Conservation (phyloP, 805 yeast species). For the Lachancea sp. region DNA sequence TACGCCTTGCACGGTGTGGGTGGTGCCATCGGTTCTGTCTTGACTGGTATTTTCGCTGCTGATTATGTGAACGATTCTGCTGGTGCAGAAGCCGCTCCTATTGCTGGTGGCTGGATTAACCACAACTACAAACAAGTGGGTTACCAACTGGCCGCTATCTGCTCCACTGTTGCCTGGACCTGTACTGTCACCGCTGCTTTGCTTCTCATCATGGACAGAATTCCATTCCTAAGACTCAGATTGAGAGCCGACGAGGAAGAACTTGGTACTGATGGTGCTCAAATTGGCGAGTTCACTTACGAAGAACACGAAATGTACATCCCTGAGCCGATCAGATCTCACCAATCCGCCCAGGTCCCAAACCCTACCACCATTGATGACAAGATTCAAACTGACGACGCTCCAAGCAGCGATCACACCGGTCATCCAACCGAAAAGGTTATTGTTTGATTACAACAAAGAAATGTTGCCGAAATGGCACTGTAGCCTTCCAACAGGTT, state of each 20-base stretch:
- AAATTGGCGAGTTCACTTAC: constrained; percentile 85
- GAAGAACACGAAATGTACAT: constrained; percentile 59
- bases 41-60: constrained; percentile 91
- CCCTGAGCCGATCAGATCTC: constrained; percentile 73
- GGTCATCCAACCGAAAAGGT: constrained; percentile 8
- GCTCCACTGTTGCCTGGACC: constrained; percentile 69
- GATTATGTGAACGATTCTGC: constrained; percentile 83
- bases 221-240: constrained; percentile 79
- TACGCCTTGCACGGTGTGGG: constrained; percentile 93
- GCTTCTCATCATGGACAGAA: constrained; percentile 56
- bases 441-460: constrained; percentile 2
- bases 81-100: constrained; percentile 48
- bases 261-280: constrained; percentile 79
- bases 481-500: too few relatives aligned
- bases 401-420: constrained; percentile 3
- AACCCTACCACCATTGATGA: constrained; percentile 33
- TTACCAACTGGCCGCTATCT: constrained; percentile 76
- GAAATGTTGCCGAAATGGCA: not conserved
- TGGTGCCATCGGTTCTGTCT: constrained; percentile 73
- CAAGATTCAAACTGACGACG: constrained; percentile 17
- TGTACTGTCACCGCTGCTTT: constrained; percentile 66
- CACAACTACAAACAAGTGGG: constrained; percentile 79
- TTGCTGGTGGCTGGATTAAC: constrained; percentile 84
- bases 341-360: constrained; percentile 29
- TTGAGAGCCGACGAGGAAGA: constrained; percentile 82